Conservation (phyloP, 305 asterid species). For the Fraxinus platypoda region DNA sequence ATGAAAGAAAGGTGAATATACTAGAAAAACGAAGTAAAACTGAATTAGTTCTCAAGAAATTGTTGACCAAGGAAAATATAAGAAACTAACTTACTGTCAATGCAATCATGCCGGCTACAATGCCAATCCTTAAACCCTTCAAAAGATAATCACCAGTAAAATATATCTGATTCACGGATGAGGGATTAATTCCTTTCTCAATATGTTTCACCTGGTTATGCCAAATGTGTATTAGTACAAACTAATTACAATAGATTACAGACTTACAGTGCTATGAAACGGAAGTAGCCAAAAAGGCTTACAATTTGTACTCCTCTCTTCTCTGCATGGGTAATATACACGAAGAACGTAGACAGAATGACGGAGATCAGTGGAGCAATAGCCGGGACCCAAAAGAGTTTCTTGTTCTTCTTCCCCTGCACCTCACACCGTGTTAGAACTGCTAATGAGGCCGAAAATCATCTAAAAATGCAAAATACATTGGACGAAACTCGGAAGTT, state of each 20-base stretch:
- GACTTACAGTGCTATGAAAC: background rate
- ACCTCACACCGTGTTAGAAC: conserved; percentile 5
- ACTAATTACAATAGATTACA: background rate
- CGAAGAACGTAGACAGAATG: conserved; percentile 61
- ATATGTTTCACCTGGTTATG: conserved; percentile 57
- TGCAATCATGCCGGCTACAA: conserved; percentile 78
- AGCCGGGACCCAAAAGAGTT: conserved; percentile 73
- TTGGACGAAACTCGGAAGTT: background rate
- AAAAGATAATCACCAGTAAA: conserved; percentile 55
- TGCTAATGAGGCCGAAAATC: background rate
- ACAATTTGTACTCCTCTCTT: conserved; percentile 66
- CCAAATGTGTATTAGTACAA: background rate
- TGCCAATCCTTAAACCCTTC: conserved; percentile 65
- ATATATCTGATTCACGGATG: conserved; percentile 54
- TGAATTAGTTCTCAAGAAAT: background rate
- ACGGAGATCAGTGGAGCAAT: conserved; percentile 73
- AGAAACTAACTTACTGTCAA: conserved; percentile 46
- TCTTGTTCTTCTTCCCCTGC: conserved; percentile 73
- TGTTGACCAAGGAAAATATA: too few species aligned
- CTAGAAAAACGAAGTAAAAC: background rate
- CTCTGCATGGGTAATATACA: conserved; percentile 63
- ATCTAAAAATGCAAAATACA: background rate
- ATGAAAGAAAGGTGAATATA: background rate
- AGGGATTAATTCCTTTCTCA: conserved; percentile 58
- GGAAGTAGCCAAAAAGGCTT: conserved; percentile 20